A percentile compares a stretch with the other conserved stretches of the same genome.
Evolutionary conservation across 2,329 filamentous ascomycete genomes (phyloP).

Genomic region (Aspergillus texensis): DNA sequence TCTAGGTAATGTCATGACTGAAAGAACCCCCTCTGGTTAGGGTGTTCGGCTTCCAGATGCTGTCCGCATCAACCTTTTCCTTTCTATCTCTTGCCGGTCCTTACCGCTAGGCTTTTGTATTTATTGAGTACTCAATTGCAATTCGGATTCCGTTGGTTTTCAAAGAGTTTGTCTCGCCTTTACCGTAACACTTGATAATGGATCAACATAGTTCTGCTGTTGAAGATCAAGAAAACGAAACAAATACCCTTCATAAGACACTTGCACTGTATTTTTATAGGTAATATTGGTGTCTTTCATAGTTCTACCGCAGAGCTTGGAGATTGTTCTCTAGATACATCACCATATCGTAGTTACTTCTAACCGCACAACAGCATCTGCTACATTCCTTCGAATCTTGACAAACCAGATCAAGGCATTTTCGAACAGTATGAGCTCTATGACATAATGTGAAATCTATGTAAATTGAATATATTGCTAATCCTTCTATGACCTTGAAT

Average conservation of each 20-base stretch:
- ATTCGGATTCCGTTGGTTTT: neutral
- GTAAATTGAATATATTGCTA: too few relatives aligned
- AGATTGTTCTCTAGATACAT: too few relatives aligned
- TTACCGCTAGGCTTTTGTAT: neutral
- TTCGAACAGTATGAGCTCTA: too few relatives aligned
- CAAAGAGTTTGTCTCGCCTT: too few relatives aligned
- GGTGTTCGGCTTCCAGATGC: neutral
- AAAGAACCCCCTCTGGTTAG: neutral
- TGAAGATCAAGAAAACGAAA: neutral
- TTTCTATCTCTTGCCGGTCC: neutral
- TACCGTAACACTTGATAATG: neutral
- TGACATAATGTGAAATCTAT: too few relatives aligned
- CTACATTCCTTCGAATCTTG: too few relatives aligned
- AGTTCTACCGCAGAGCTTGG: too few relatives aligned
- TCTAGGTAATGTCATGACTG: too few relatives aligned
- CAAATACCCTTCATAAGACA: accelerated
- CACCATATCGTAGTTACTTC: too few relatives aligned
- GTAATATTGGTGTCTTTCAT: neutral
- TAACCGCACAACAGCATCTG: too few relatives aligned
- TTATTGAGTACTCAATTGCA: neutral
- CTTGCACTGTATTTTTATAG: accelerated
- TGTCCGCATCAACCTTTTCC: neutral
- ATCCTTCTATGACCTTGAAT: too few relatives aligned
- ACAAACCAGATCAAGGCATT: too few relatives aligned
- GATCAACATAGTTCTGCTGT: neutral